A percentile compares a stretch with the other conserved stretches of the same genome.
phyloP scores from a whole-genome alignment of 2,329 filamentous ascomycete genomes.

The Graphilbum sp. region DNA sequence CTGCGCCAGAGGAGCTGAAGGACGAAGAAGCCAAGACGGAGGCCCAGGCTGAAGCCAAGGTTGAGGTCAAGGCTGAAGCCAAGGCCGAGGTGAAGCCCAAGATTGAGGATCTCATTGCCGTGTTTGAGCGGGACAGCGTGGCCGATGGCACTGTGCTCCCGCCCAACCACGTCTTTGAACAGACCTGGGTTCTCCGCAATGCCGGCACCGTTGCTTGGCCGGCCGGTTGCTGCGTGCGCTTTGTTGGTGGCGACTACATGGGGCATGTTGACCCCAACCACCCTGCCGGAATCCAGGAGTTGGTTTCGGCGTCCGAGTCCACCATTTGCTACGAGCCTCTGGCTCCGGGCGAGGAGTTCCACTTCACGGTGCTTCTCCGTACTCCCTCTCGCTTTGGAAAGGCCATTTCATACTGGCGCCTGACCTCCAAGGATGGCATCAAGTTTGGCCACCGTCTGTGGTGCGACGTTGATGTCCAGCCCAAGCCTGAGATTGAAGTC shows the following conservation, averaged over 20 bases:
- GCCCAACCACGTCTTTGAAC: conserved; percentile 61
- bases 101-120: conserved; percentile 26
- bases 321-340: conserved; percentile 57
- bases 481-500: conserved; percentile 8
- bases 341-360: conserved; percentile 54
- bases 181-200: conserved; percentile 86
- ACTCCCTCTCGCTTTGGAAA: conserved; percentile 62
- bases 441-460: conserved; percentile 89
- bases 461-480: conserved; percentile 70
- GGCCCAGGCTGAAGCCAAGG: conserved; percentile 8
- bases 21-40: not conserved
- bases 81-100: conserved; percentile 6
- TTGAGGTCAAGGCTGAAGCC: not conserved
- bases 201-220: conserved; percentile 70
- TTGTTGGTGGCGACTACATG: conserved; percentile 92
- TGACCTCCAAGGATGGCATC: conserved; percentile 63
- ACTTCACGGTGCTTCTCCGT: conserved; percentile 75
- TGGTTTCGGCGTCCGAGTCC: conserved; percentile 67
- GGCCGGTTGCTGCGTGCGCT: conserved; percentile 75
- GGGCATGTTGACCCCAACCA: conserved; percentile 70
- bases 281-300: conserved; percentile 60
- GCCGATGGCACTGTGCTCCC: conserved; percentile 58
- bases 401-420: conserved; percentile 89
- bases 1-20: not conserved
- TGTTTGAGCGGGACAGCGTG: conserved; percentile 65